These are phyloP conservation scores for Boletus barrowsii DNA, from an alignment of 768 basidiomycete genomes.

Conservation along the genomic window DNA sequence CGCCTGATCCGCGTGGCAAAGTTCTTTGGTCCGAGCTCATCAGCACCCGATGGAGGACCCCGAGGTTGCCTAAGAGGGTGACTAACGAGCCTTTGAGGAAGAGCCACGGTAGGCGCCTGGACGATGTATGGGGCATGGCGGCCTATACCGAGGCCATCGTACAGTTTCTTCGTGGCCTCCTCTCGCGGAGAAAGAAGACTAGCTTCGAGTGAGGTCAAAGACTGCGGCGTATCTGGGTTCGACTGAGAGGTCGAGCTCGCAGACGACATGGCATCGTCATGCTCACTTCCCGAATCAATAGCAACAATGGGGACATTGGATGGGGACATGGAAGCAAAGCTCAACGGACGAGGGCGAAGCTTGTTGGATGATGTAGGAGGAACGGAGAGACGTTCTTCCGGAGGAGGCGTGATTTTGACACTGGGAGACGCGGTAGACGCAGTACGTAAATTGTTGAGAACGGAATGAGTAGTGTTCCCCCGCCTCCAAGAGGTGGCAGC, in stretches of 20 bases:
- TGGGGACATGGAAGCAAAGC: constrained; percentile 51
- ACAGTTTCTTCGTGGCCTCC: constrained; percentile 81
- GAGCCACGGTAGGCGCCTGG: constrained; percentile 23
- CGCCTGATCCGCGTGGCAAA: constrained; percentile 84
- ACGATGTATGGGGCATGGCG: constrained; percentile 48
- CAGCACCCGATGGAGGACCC: constrained; percentile 82
- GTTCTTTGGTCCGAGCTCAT: constrained; percentile 85
- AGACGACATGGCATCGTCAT: constrained; percentile 56
- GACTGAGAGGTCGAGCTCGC: constrained; percentile 58
- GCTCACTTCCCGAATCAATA: constrained; percentile 53
- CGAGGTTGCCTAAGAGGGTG: constrained; percentile 82
- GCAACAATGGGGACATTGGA: constrained; percentile 48
- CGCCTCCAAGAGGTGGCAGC: constrained; percentile 79
- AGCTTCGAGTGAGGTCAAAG: constrained; percentile 52
- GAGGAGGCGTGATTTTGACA: constrained; percentile 73
- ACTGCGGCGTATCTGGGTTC: constrained; percentile 77
- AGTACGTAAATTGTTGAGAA: constrained; percentile 61
- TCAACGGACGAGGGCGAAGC: constrained; percentile 65
- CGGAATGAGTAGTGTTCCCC: constrained; percentile 64
- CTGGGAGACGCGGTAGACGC: constrained; percentile 53
- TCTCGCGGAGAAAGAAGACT: constrained; percentile 78
- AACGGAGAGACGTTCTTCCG: constrained; percentile 55
- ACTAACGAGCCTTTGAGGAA: constrained; percentile 55
- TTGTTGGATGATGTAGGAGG: constrained; percentile 33
- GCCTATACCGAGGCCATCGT: constrained; percentile 86